phyloP scores from a whole-genome alignment of 1,284 basidiomycete species.

The Trametes hirsuta region DNA sequence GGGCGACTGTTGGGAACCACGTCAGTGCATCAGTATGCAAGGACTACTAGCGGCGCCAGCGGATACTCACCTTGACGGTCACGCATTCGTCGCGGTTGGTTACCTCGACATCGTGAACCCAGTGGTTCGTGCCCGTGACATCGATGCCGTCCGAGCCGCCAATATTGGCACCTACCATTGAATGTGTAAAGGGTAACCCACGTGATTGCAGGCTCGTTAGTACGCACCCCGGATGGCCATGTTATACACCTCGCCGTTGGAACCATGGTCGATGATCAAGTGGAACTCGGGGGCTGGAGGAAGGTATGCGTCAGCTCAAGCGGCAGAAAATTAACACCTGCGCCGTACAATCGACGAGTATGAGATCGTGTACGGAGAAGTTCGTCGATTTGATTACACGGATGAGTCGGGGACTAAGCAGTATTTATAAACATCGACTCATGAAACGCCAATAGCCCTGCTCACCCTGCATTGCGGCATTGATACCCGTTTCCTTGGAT shows the following conservation, averaged over 20 bases:
- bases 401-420: conserved; percentile 35
- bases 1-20: conserved; percentile 24
- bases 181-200: background rate
- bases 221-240: conserved; percentile 37
- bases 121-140: conserved; percentile 39
- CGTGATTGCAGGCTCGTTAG: too few species aligned
- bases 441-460: background rate
- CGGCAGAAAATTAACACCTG: background rate
- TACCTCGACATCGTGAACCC: conserved; percentile 42
- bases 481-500: conserved; percentile 40
- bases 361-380: conserved; percentile 41
- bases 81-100: conserved; percentile 44
- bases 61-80: conserved; percentile 34
- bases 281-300: conserved; percentile 41
- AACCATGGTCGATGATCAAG: conserved; percentile 37
- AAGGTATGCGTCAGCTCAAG: background rate
- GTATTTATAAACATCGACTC: background rate
- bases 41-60: background rate
- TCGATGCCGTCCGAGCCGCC: conserved; percentile 42
- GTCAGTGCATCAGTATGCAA: background rate
- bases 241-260: conserved; percentile 42
- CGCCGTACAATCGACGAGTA: conserved; percentile 38
- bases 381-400: conserved; percentile 39
- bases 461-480: conserved; percentile 38
- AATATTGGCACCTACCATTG: conserved; percentile 30